A percentile compares a stretch with the other conserved stretches of the same genome.
Evolutionary conservation across 148 eudicot genomes (phyloP).

Genomic region (Nepenthes mirabilis): DNA sequence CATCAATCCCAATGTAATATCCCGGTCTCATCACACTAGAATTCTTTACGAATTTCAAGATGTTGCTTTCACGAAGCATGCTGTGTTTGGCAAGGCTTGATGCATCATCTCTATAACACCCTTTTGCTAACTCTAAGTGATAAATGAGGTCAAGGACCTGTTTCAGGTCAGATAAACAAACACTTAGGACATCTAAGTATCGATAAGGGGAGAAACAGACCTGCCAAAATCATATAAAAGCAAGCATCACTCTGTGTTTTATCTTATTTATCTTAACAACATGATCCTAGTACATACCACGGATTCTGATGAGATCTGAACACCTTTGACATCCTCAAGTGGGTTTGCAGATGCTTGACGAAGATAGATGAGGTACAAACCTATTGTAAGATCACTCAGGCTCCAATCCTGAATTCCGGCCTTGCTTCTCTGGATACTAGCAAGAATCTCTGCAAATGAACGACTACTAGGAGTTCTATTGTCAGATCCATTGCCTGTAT

Average conservation of each 20-base stretch:
- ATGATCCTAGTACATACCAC: constrained; percentile 32
- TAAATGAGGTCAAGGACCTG: constrained; percentile 40
- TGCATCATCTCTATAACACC: constrained; percentile 52
- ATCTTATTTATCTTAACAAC: background rate
- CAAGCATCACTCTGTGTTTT: no score
- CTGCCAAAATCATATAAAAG: no score
- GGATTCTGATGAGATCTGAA: constrained; percentile 52
- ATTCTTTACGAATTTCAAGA: constrained; percentile 59
- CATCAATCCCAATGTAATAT: constrained; percentile 81
- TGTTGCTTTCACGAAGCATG: constrained; percentile 85
- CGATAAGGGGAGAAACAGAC: no score
- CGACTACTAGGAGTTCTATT: constrained; percentile 54
- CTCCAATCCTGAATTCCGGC: constrained; percentile 88
- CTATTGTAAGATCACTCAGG: constrained; percentile 81
- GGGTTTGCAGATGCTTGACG: constrained; percentile 63
- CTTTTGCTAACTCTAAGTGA: constrained; percentile 79
- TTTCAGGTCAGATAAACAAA: no score
- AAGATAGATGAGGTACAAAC: constrained; percentile 82
- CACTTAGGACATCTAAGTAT: no score
- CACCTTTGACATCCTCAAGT: constrained; percentile 67
- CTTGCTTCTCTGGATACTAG: constrained; percentile 78
- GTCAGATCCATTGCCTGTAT: constrained; percentile 35
- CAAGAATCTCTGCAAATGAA: constrained; percentile 56
- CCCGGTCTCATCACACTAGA: constrained; percentile 90
- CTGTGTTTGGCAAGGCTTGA: constrained; percentile 67